These are phyloP conservation scores for Nicotiana noctiflora DNA, from an alignment of 257 asterid genomes.

Conservation along the genomic window DNA sequence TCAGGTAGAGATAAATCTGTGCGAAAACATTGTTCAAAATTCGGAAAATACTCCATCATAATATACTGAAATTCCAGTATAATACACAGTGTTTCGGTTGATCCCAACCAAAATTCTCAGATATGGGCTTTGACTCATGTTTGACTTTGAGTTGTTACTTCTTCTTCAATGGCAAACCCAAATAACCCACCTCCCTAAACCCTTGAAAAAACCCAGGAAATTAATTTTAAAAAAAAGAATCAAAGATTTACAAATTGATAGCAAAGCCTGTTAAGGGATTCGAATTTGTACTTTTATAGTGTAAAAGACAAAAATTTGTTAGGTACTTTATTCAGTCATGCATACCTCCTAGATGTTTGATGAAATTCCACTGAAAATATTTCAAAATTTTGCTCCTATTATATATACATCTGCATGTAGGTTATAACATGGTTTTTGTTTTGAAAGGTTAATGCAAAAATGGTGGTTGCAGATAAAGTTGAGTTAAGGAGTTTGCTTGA, in stretches of 20 bases:
- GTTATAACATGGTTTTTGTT: background rate
- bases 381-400: background rate
- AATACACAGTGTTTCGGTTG: too few species aligned
- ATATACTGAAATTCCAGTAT: too few species aligned
- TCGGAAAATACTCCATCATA: too few species aligned
- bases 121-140: too few species aligned
- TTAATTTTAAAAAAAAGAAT: too few species aligned
- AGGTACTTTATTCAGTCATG: background rate
- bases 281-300: background rate
- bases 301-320: too few species aligned
- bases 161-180: background rate
- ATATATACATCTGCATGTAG: background rate
- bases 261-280: background rate
- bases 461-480: constrained; percentile 30
- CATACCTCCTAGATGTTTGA: constrained; percentile 17
- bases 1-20: too few species aligned
- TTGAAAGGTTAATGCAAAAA: constrained; percentile 11
- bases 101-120: too few species aligned
- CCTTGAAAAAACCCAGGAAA: background rate
- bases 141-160: too few species aligned
- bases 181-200: background rate
- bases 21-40: too few species aligned
- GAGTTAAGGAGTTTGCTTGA: constrained; percentile 43
- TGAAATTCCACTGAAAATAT: constrained; percentile 20
- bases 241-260: background rate